Conservation (phyloP, 225 moss, liverwort and hornwort species). For the Pseudoscleropodium purum region DNA sequence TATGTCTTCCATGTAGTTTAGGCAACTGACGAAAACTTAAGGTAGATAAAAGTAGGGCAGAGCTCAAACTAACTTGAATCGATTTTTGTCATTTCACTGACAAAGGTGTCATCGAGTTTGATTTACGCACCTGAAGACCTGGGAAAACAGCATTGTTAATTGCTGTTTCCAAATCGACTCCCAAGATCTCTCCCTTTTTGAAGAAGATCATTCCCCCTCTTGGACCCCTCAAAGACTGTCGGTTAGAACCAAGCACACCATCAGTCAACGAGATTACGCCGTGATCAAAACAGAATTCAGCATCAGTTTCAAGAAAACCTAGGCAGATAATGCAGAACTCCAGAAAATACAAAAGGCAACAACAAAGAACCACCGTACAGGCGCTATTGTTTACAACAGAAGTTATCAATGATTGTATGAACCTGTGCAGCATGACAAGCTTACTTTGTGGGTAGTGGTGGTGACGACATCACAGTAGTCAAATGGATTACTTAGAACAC, state of each 20-base stretch:
- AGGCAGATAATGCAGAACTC: background rate
- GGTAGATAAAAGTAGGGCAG: background rate
- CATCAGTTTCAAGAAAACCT: background rate
- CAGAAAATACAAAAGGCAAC: background rate
- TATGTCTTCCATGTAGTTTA: background rate
- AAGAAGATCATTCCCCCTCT: constrained; percentile 94
- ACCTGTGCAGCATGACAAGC: background rate
- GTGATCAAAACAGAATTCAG: background rate
- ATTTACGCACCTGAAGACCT: constrained; percentile 55
- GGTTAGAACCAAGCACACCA: background rate
- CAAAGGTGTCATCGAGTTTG: background rate
- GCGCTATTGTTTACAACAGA: background rate
- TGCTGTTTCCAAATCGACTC: constrained; percentile 59
- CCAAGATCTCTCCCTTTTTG: constrained; percentile 52
- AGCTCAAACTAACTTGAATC: background rate
- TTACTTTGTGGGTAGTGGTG: constrained; percentile 87
- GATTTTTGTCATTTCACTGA: background rate
- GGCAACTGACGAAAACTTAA: background rate
- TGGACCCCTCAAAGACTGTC: constrained; percentile 74
- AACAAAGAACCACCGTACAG: background rate
- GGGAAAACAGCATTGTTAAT: constrained; percentile 92
- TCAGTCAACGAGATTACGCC: background rate
- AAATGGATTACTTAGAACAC: constrained; percentile 66
- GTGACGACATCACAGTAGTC: constrained; percentile 72
- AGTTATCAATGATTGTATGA: background rate